Percentiles rank a stretch among this genome's conserved stretches.
Conservation (phyloP, 176 grass and related monocot genomes). For the Panicum miliaceum region DNA sequence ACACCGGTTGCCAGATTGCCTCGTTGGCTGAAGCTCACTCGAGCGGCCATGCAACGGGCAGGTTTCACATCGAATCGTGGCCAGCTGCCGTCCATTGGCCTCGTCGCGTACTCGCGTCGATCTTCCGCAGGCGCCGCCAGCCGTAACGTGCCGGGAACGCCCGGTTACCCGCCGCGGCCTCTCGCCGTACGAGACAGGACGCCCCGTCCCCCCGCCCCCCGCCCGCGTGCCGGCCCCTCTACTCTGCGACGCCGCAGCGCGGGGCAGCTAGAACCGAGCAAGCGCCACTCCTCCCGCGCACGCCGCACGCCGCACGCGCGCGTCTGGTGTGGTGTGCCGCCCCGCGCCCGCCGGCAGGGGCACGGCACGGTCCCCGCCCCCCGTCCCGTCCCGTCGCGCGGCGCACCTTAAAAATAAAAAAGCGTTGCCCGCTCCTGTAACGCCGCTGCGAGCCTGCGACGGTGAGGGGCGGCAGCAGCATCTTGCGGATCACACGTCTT, state of each 20-base stretch:
- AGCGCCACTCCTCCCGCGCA: neutral
- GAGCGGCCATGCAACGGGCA: neutral
- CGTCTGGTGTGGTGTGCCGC: neutral
- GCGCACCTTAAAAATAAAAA: constrained; percentile 10
- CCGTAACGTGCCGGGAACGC: constrained; percentile 17
- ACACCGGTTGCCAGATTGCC: neutral
- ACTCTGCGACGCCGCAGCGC: neutral
- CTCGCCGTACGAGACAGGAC: constrained; percentile 1
- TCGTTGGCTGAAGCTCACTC: neutral
- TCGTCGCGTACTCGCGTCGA: neutral
- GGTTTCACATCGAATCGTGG: neutral
- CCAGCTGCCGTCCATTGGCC: neutral
- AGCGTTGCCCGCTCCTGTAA: neutral
- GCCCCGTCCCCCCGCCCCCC: neutral
- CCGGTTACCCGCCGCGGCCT: neutral
- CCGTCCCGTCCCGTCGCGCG: constrained; percentile 28
- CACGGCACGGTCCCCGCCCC: neutral
- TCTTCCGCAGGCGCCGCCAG: neutral
- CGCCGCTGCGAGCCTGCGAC: neutral
- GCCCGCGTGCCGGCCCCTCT: constrained; percentile 2
- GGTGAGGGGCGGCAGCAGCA: neutral
- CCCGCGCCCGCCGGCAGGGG: neutral
- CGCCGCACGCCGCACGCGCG: constrained; percentile 10
- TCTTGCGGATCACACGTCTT: constrained; percentile 47
- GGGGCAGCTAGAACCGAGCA: neutral